Conservation (phyloP, 306 rosid genomes). For the Malus domestica region ASM211411v1 NC_041801.1:10455001-10455500, state of each 20-base stretch:
- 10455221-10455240: constrained; percentile 88
- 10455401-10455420: not conserved
- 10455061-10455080: constrained; percentile 4
- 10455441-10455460: not conserved
- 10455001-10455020: constrained; percentile 97
- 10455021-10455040: constrained; percentile 69
- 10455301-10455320: constrained; percentile 90
- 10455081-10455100: not conserved
- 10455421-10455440: not conserved
- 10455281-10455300: constrained; percentile 89
- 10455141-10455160: not conserved
- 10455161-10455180: not conserved
- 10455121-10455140: not conserved
- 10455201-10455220: constrained; percentile 16
- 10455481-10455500: not conserved
- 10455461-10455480: not conserved
- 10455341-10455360: not conserved
- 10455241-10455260: constrained; percentile 83
- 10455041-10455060: constrained; percentile 92
- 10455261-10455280: constrained; percentile 87
- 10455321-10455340: constrained; percentile 90
- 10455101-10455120: not conserved
- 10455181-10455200: not conserved
- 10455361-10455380: not conserved
- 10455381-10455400: not conserved